Evolutionary conservation across 148 eudicot species (phyloP).

Genomic region (Chenopodium suecicum): DNA sequence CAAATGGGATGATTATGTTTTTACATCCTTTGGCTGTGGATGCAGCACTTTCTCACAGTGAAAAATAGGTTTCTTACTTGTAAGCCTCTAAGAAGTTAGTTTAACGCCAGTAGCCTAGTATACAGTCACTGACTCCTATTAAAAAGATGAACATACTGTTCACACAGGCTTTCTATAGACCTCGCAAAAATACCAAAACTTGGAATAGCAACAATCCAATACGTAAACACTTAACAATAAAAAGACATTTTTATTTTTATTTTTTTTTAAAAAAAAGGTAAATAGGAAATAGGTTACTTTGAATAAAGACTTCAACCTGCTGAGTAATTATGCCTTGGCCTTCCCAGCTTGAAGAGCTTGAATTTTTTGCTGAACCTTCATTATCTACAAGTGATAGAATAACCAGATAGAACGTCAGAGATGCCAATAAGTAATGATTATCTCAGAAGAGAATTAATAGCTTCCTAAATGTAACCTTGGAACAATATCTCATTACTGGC

Average conservation of each 20-base stretch:
- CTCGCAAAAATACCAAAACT: no score
- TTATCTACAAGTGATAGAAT: slow-evolving; percentile 41
- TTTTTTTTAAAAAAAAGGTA: neutral
- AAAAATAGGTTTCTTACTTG: neutral
- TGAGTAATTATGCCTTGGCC: slow-evolving; percentile 54
- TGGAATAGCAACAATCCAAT: neutral
- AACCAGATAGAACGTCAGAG: neutral
- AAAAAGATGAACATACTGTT: neutral
- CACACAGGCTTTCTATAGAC: neutral
- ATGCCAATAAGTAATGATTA: neutral
- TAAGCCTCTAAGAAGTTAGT: neutral
- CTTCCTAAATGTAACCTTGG: neutral
- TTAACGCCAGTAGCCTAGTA: no score
- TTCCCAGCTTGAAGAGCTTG: slow-evolving; percentile 89
- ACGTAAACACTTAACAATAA: neutral
- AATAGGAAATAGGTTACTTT: neutral
- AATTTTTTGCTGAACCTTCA: slow-evolving; percentile 78
- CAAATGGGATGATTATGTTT: neutral
- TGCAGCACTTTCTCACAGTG: neutral
- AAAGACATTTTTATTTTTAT: no score
- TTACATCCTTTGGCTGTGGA: neutral
- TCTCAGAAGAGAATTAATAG: neutral
- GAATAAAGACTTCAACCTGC: neutral
- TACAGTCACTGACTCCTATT: no score
- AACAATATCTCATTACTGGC: neutral